Conservation (phyloP, 768 basidiomycete genomes). For the Pleurotus eryngii region DNA sequence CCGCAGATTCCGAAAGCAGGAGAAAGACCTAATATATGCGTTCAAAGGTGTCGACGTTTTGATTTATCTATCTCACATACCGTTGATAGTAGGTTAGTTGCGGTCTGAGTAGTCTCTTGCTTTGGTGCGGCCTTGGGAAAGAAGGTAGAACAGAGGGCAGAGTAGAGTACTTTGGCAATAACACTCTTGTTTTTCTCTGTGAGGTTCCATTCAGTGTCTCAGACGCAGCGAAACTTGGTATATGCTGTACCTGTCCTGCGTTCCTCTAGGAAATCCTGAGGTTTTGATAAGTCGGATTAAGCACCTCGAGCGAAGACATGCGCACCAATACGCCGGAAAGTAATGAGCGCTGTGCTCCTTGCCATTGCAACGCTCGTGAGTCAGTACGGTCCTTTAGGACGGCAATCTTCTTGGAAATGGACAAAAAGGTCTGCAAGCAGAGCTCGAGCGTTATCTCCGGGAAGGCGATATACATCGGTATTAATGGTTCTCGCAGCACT, state of each 20-base stretch:
- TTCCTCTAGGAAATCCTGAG: conserved; percentile 31
- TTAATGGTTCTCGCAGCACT: conserved; percentile 39
- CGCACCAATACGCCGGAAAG: conserved; percentile 52
- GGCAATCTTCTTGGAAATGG: conserved; percentile 35
- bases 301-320: background rate
- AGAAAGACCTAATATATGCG: conserved; percentile 42
- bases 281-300: conserved; percentile 8
- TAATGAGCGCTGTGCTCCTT: conserved; percentile 39
- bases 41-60: background rate
- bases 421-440: conserved; percentile 35
- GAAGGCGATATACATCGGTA: conserved; percentile 41
- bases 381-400: conserved; percentile 16
- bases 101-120: background rate
- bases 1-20: conserved; percentile 46
- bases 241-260: conserved; percentile 20
- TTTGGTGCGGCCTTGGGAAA: conserved; percentile 16
- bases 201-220: background rate
- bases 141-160: conserved; percentile 18
- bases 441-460: conserved; percentile 37
- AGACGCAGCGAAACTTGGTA: no score
- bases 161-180: conserved; percentile 17
- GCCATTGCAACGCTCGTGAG: conserved; percentile 33
- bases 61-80: background rate
- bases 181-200: conserved; percentile 30
- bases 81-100: conserved; percentile 26